Percentiles rank a stretch among this genome's conserved stretches.
Conservation (phyloP, 345 rosid genomes). For the Eucalyptus regnans region DNA sequence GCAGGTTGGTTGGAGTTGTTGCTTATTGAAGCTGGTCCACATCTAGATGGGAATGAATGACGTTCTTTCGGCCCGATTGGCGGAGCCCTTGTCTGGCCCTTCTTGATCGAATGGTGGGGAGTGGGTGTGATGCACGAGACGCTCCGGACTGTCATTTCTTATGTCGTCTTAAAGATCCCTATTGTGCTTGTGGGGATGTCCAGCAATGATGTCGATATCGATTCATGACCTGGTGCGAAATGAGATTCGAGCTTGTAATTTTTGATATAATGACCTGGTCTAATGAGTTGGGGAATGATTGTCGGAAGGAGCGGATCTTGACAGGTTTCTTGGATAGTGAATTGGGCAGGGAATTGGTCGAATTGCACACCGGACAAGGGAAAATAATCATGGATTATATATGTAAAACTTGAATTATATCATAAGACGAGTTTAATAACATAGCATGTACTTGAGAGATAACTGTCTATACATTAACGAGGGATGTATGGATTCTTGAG, state of each 20-base stretch:
- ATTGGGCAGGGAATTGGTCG: background rate
- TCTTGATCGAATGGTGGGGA: background rate
- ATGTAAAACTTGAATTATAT: background rate
- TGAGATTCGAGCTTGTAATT: too few species aligned
- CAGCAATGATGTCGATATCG: fast-evolving
- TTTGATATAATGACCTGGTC: fast-evolving
- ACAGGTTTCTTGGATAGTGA: background rate
- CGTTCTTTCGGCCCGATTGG: background rate
- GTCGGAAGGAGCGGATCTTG: fast-evolving
- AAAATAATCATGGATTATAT: background rate
- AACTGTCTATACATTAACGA: too few species aligned
- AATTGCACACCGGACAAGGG: fast-evolving
- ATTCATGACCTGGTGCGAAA: background rate
- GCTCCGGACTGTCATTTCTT: fast-evolving
- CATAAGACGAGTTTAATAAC: fast-evolving
- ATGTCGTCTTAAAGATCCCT: background rate
- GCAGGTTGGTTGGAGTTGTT: background rate
- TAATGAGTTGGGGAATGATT: background rate
- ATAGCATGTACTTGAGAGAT: background rate
- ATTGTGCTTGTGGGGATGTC: background rate
- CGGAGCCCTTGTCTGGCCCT: background rate
- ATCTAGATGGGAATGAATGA: background rate
- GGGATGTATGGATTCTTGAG: background rate
- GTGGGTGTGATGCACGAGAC: background rate
- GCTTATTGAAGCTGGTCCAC: background rate